Base-by-base conservation (phyloP, 352 stramenopile genomes). In the Bremia lactucae region DNA sequence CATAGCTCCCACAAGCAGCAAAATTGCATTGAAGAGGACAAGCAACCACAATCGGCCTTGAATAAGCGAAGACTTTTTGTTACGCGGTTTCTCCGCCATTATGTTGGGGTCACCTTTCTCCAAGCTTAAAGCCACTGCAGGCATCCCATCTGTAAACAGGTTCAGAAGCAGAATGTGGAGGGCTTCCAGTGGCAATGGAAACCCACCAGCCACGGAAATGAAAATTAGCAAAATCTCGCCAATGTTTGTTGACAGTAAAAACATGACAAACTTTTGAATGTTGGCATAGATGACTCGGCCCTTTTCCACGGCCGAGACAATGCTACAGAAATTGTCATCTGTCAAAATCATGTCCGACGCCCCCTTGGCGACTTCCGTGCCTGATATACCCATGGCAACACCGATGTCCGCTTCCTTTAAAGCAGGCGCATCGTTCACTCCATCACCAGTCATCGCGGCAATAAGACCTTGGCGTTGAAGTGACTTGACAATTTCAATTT, bases 111-210 rank as follows among this genome's bases (percentile, higher is more conserved):
- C 65, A 5, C 75, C 75, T 35, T 81, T 72, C 49, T 87, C 75
- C 33, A 87, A 68, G 45, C 75, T 87, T 21, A 87, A 31, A 10
- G 75, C 68, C 0, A 83, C 72, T 1, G 73, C 77, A 21, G 77
- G 77, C 71, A 86, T 86, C 6, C 77, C 77, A 24, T 98, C 95
- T 55, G 97, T 98, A 52, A 99, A 98, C n/a, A 99, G 63, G 57
- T 99, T 98, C n/a, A 99, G 76, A 64, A 96, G 97, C 18, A 99
- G 60, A 65, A 99, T 97, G 73, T 98, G 95, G 13, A 98, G 81
- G 18, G 95, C 86, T 49, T 96, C 96, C 7, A 99, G 54, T 8
- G 94, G 94, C 31, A 85, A 57, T 10, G 74, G 74, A 19, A 83
- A 62, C 0, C 71, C 77, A 19, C 64, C 60, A 22, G 74, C 69